Base-by-base conservation (phyloP, 108 stramenopile species). In the Ochromonas danica region DNA sequence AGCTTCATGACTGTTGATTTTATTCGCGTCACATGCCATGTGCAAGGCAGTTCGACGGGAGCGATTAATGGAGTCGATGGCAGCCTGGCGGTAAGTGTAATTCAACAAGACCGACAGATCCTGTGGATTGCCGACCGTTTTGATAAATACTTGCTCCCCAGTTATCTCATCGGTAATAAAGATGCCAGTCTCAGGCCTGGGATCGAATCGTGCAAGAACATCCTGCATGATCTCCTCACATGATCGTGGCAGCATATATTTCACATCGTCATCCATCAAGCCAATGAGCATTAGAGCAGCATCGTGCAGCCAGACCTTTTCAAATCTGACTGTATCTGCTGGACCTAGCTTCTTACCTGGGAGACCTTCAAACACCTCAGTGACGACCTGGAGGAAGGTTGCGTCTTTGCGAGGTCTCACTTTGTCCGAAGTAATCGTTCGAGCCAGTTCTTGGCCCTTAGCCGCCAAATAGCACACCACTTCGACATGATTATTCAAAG, bases 251-350 rank as follows among this genome's bases (percentile, higher is more conserved):
- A 84, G 82, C 71, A 83, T 39, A 28, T n/a, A 22, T 30, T 61
- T 31, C 39, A 82, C 82, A 1, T 78, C 78, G n/a, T 10, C 63
- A 33, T 82, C 31, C 71, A 36, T 75, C 30, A 10, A 17, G 3
- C 38, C 25, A 3, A 45, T 6, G 31, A 75, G 38, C 72, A 60
- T 27, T 31, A 42, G 14, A 6, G 72, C 72, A 31, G 72, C 51
- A 83, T 82, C 82, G 78, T 78, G 3, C 62, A 86, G 71, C 85
- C 85, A 86, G 14, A 36, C 79, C 43, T 86, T 86, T 3, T 81
- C 45, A 61, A 86, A 86, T 27, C 84, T 42, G 33, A 40, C 79
- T 0, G 86, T 81, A 27, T 84, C 84, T 31, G 70, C 71, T 1
- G 67, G 36, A 35, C 31, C 43, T 6, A 87, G 80, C 39, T 82